Evolutionary conservation across 2,329 filamentous ascomycete species (phyloP), one percentile per base, ranked within the genome.

Genomic region (Fusarium pseudoanthophilum): DNA sequence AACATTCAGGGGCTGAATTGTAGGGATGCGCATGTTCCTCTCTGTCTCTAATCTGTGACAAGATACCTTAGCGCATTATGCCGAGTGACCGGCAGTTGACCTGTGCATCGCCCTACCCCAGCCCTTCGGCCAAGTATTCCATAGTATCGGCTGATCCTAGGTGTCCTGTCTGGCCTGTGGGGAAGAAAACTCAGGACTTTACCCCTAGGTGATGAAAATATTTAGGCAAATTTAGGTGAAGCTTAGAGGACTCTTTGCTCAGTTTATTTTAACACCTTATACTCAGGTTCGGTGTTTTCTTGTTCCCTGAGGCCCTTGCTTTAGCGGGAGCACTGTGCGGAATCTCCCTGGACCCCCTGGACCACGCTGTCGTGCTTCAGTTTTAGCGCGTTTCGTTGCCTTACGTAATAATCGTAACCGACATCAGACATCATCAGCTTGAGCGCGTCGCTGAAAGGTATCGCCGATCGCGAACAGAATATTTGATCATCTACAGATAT

Each of bases 1-100:
- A n/a, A n/a, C n/a, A n/a, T n/a, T n/a, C n/a, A n/a, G n/a, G n/a
- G n/a, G n/a, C n/a, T n/a, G n/a, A n/a, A n/a, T n/a, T 48, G 45
- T 64, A 69, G 49, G 40, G 37, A 61, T 51, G 45, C 69, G 60
- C 37, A 39, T 39, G 37, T 60, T 66, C 51, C 60, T 67, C 59
- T 66, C 45, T 69, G 65, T 67, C 60, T 65, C 63, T 45, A 64
- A 71, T 70, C 42, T 73, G 71, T 71, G 71, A 64, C 71, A 64
- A 36, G 34, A 40, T 45, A n/a, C n/a, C n/a, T n/a, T n/a, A 55
- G 34, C 40, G 48, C 48, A 65, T 52, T 53, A 46, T 65, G 49
- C 24, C 30, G 37, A 61, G 63, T 61, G 65, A 68, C 64, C 42
- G 56, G 64, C 64, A 58, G 39, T 59, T 32, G 46, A 53, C 49